Evolutionary conservation across 1,139 yeast species (phyloP), one percentile per base, ranked within the genome.

Genomic region (Yamadazyma dendronema): DNA sequence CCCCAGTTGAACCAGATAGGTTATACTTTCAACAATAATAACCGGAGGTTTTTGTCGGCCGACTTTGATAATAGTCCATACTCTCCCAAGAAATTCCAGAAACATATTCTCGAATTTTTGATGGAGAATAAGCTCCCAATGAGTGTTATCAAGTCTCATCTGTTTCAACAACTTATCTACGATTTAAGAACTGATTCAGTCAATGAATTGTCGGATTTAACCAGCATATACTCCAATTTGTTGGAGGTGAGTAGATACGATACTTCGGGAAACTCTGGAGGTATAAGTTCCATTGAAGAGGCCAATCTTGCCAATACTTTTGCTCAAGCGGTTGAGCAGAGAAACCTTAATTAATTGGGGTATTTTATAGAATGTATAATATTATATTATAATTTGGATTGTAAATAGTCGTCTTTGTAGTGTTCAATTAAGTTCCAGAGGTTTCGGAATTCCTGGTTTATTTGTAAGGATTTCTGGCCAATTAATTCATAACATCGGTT

Each of bases 71-170:
- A 62, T 39, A 41, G 67, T 3, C 71, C 73, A 1, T 76, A 76
- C 51, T 50, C 77, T 1, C 53, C 68, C 14, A 55, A 63, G 56
- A 72, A 69, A 44, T 75, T 77, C 50, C 81, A 75, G 42, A 70
- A 67, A 45, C 78, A 76, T 43, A 54, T 77, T 31, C 59, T 76
- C 64, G 65, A 63, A 44, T 77, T 77, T 43, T 52, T 77, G 33
- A 65, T 72, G 9, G 81, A 76, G 15, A 74, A 77, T 50, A 74
- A 74, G 49, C 58, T 77, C 16, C 69, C 79, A 1, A 65, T 76
- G 17, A 61, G 60, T 31, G 68, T 72, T 4, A 68, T 75, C 23
- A 71, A 71, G 51, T 68, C 78, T 25, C 69, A 61, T n/a, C 64
- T 78, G 2, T 77, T 77, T 51, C 75, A 73, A 46, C 81, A 76